Conservation (phyloP, 176 grass and related monocot genomes). For the maize (Zea mays) region Zm-B73-REFERENCE-NAM-5.0 NC_050096.1:88549001-88549500, state of each 20-base stretch:
- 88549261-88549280: conserved; percentile 13
- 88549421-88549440: conserved; percentile 56
- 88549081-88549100: conserved; percentile 17
- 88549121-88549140: conserved; percentile 48
- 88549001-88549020: conserved; percentile 85
- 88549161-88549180: conserved; percentile 56
- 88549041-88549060: conserved; percentile 31
- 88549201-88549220: conserved; percentile 84
- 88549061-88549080: conserved; percentile 16
- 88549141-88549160: conserved; percentile 48
- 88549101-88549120: conserved; percentile 28
- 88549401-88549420: conserved; percentile 42
- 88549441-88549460: conserved; percentile 77
- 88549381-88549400: conserved; percentile 67
- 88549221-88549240: conserved; percentile 68
- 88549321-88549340: conserved; percentile 88
- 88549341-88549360: conserved; percentile 62
- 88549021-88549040: conserved; percentile 87
- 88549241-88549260: conserved; percentile 5
- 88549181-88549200: conserved; percentile 84
- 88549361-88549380: conserved; percentile 82
- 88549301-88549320: conserved; percentile 35
- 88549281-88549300: conserved; percentile 15
- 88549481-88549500: conserved; percentile 57
- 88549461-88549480: conserved; percentile 72